Conservation (phyloP, 2,329 filamentous ascomycete species). For the Ceratocystis albifundus region DNA sequence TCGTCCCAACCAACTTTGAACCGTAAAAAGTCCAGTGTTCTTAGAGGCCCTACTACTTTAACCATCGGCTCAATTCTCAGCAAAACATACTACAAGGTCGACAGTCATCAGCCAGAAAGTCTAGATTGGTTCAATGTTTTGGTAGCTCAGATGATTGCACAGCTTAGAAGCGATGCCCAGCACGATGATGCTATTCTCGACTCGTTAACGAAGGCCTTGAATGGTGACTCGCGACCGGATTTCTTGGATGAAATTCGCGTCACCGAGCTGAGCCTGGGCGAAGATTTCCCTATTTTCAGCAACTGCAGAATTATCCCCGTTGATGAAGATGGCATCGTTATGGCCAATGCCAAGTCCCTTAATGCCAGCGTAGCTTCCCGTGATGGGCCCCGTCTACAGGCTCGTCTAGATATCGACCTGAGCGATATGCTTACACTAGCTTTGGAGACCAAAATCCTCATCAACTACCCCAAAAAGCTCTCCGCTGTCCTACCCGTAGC, state of each 20-base stretch:
- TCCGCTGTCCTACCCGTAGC: conserved; percentile 87
- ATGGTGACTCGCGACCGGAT: conserved; percentile 74
- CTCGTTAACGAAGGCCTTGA: conserved; percentile 73
- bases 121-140: conserved; percentile 99
- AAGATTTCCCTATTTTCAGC: conserved; percentile 97
- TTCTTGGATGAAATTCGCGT: conserved; percentile 91
- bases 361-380: conserved; percentile 42
- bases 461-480: conserved; percentile 87
- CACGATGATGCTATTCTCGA: conserved; percentile 81
- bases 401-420: conserved; percentile 91
- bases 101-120: conserved; percentile 90
- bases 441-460: conserved; percentile 81
- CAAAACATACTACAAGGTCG: conserved; percentile 95
- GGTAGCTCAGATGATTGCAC: conserved; percentile 89
- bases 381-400: conserved; percentile 69
- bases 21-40: conserved; percentile 58
- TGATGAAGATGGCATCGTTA: conserved; percentile 58
- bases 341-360: conserved; percentile 42
- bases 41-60: conserved; percentile 60
- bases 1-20: conserved; percentile 34
- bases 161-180: conserved; percentile 84
- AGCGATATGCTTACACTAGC: conserved; percentile 93
- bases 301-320: conserved; percentile 94
- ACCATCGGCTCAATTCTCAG: conserved; percentile 89
- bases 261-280: conserved; percentile 84